Evolutionary conservation across 2,329 filamentous ascomycete species (phyloP).

Genomic region (Botrytis sinoallii): DNA sequence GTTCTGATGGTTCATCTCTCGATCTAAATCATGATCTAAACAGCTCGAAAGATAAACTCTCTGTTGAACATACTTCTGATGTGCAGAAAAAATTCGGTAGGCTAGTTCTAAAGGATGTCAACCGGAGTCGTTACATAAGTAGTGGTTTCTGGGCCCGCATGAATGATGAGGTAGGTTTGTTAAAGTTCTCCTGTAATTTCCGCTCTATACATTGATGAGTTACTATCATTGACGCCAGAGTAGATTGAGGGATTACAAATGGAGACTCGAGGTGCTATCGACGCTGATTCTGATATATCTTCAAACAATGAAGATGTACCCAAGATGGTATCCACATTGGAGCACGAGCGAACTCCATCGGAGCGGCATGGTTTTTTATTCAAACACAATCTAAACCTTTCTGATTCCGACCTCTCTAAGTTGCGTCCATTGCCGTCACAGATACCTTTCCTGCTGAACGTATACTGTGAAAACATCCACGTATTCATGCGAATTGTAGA

Average conservation of each 20-base stretch:
- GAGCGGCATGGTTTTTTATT: conserved; percentile 54
- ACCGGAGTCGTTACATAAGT: conserved; percentile 44
- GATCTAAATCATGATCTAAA: conserved; percentile 27
- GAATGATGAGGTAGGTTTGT: conserved; percentile 49
- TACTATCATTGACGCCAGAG: conserved; percentile 23
- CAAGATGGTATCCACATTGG: conserved; percentile 39
- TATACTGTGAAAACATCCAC: conserved; percentile 53
- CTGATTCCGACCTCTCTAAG: conserved; percentile 38
- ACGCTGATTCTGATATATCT: conserved; percentile 37
- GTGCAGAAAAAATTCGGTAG: conserved; percentile 47
- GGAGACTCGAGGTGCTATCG: conserved; percentile 36
- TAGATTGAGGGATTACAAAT: conserved; percentile 47
- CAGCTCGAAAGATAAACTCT: conserved; percentile 14
- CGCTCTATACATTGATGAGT: conserved; percentile 20
- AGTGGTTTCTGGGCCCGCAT: conserved; percentile 55
- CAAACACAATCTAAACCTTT: conserved; percentile 42
- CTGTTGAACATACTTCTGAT: not conserved
- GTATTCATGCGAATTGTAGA: conserved; percentile 44
- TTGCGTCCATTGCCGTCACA: conserved; percentile 54
- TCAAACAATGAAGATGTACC: conserved; percentile 42
- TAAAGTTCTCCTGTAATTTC: not conserved
- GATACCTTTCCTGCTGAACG: conserved; percentile 50
- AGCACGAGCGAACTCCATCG: conserved; percentile 43
- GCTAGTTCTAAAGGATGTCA: conserved; percentile 46
- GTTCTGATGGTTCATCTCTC: conserved; percentile 34